Conservation (phyloP, 148 eudicot genomes). For the Silene uniflora region DNA sequence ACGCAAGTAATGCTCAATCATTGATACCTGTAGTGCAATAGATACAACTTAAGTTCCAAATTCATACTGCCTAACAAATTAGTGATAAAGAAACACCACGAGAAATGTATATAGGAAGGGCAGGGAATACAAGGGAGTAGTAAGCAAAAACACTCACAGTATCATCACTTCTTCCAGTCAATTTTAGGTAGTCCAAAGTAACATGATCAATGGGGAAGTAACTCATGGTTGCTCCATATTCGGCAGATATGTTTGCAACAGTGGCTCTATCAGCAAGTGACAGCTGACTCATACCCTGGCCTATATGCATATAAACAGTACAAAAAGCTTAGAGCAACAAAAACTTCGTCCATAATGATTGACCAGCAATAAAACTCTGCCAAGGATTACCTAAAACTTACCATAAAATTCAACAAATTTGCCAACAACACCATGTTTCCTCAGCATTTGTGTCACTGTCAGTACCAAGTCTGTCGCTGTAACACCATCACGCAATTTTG, state of each 20-base stretch:
- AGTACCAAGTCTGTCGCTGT: conserved; percentile 97
- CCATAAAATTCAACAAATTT: conserved; percentile 97
- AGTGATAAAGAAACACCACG: neutral
- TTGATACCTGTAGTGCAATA: conserved; percentile 48
- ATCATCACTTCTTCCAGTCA: conserved; percentile 95
- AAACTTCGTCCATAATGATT: neutral
- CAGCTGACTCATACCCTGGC: conserved; percentile 72
- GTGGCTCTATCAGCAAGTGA: conserved; percentile 96
- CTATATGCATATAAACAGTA: conserved; percentile 30
- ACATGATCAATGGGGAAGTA: conserved; percentile 98
- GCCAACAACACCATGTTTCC: conserved; percentile 99
- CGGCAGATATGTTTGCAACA: conserved; percentile 99
- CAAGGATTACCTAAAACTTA: conserved; percentile 24
- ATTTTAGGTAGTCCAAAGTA: conserved; percentile 75
- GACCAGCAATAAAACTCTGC: neutral
- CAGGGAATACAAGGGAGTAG: neutral
- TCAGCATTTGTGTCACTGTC: conserved; percentile 93
- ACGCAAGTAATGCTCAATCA: conserved; percentile 90
- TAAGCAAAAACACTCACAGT: conserved; percentile 44
- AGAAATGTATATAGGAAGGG: neutral
- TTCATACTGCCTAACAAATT: neutral
- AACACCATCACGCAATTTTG: conserved; percentile 80
- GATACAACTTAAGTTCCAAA: neutral
- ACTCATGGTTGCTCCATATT: conserved; percentile 99
- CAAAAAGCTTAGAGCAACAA: neutral